These are phyloP conservation scores for Zea mays DNA, from an alignment of 176 grass and related monocot genomes.

Conservation along the genomic window DNA sequence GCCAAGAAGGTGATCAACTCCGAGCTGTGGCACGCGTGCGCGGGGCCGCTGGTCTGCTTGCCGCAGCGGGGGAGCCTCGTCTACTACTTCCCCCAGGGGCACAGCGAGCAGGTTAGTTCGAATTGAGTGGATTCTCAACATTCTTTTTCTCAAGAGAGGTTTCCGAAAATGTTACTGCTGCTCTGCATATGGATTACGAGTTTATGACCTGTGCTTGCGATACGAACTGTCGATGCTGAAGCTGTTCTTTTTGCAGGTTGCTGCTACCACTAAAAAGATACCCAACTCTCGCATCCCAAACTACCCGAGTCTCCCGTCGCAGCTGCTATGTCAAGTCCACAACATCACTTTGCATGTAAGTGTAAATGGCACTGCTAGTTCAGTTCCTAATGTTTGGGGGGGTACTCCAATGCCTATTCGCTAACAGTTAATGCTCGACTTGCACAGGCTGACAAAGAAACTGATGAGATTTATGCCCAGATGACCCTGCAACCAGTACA, in stretches of 20 bases:
- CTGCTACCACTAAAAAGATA: slow-evolving; percentile 78
- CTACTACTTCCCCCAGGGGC: slow-evolving; percentile 93
- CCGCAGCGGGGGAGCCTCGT: slow-evolving; percentile 86
- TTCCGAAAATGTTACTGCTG: neutral
- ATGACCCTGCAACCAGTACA: slow-evolving; percentile 97
- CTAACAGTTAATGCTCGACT: neutral
- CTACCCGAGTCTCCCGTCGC: slow-evolving; percentile 85
- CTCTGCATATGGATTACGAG: neutral
- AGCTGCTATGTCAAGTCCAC: slow-evolving; percentile 95
- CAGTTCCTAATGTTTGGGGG: neutral
- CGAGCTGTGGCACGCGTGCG: slow-evolving; percentile 96
- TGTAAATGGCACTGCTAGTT: neutral
- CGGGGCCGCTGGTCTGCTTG: slow-evolving; percentile 80
- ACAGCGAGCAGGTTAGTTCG: slow-evolving; percentile 82
- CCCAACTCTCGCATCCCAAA: slow-evolving; percentile 81
- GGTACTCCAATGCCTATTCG: too few species aligned
- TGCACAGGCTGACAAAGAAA: slow-evolving; percentile 90
- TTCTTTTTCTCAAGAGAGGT: neutral
- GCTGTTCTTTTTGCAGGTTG: slow-evolving; percentile 54
- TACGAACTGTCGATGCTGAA: neutral
- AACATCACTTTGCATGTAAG: slow-evolving; percentile 89
- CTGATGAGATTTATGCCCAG: slow-evolving; percentile 93
- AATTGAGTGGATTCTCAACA: neutral
- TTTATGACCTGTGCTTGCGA: neutral
- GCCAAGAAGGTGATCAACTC: slow-evolving; percentile 92